A percentile compares a stretch with the other conserved stretches of the same genome.
Conservation (phyloP, 2,329 filamentous ascomycete genomes). For the Cyphellophora europaea region DNA sequence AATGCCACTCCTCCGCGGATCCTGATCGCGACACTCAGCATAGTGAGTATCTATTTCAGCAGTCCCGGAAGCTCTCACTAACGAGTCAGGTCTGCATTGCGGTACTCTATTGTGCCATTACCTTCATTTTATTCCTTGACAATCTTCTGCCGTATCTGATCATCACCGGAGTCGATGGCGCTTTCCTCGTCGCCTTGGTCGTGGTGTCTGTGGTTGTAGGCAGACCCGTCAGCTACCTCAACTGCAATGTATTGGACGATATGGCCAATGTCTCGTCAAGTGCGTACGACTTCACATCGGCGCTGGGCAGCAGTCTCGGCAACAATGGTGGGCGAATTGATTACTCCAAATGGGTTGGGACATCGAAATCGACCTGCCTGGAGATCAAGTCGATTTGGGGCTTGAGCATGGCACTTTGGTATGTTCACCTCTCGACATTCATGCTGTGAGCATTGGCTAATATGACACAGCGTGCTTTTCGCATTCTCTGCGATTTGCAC, state of each 20-base stretch:
- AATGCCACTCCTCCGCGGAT: conserved; percentile 60
- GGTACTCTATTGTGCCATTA: conserved; percentile 68
- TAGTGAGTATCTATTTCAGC: conserved; percentile 49
- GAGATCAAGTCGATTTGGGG: conserved; percentile 87
- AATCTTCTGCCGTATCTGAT: conserved; percentile 66
- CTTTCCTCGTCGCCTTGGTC: conserved; percentile 67
- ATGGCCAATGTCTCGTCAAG: conserved; percentile 36
- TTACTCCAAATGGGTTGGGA: conserved; percentile 48
- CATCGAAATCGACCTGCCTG: conserved; percentile 59
- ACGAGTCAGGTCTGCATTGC: conserved; percentile 60
- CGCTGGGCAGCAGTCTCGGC: conserved; percentile 42
- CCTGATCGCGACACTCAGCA: conserved; percentile 66
- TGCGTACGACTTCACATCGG: conserved; percentile 45
- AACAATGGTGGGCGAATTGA: conserved; percentile 40
- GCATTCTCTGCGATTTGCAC: conserved; percentile 52
- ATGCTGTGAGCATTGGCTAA: neutral
- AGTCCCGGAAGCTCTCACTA: neutral
- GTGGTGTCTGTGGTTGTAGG: conserved; percentile 70
- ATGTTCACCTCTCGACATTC: conserved; percentile 22
- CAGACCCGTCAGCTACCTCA: conserved; percentile 67
- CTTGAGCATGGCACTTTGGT: conserved; percentile 67
- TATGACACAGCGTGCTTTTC: conserved; percentile 51
- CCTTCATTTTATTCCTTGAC: conserved; percentile 73
- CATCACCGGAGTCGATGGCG: conserved; percentile 54
- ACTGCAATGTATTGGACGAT: conserved; percentile 53